These are phyloP conservation scores for Candida andamanensis DNA, from an alignment of 805 yeast species.

Conservation along the genomic window DNA sequence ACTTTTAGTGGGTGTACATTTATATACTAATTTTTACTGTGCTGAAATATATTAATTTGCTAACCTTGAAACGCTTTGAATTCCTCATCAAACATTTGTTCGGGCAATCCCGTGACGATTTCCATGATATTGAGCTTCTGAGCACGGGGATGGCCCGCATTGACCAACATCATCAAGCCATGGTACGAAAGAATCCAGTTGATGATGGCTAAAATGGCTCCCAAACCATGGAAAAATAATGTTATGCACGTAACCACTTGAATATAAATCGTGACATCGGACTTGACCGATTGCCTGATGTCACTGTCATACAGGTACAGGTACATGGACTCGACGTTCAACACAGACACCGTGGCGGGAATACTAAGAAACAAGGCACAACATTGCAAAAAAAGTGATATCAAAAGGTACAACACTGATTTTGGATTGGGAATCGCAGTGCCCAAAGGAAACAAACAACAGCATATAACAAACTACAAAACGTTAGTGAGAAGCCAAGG, in stretches of 20 bases:
- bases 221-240: slow-evolving; percentile 11
- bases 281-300: slow-evolving; percentile 9
- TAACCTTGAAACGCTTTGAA: no score
- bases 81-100: no score
- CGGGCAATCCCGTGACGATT: no score
- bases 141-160: no score
- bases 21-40: no score
- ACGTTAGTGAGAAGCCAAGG: neutral
- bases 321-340: slow-evolving; percentile 21
- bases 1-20: no score
- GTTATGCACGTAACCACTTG: slow-evolving; percentile 17
- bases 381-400: slow-evolving; percentile 16
- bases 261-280: slow-evolving; percentile 26
- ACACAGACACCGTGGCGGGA: slow-evolving; percentile 14
- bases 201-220: neutral
- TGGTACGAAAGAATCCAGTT: no score
- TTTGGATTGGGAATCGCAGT: slow-evolving; percentile 8
- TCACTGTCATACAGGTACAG: slow-evolving; percentile 17
- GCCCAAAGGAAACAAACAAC: slow-evolving; percentile 17
- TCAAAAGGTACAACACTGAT: neutral
- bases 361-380: slow-evolving; percentile 16
- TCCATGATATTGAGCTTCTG: no score
- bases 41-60: no score
- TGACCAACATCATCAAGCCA: no score
- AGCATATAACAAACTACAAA: slow-evolving; percentile 2